Evolutionary conservation across 352 stramenopile species (phyloP), one percentile per base, ranked within the genome.

Genomic region (Phytopythium delawarense): DNA sequence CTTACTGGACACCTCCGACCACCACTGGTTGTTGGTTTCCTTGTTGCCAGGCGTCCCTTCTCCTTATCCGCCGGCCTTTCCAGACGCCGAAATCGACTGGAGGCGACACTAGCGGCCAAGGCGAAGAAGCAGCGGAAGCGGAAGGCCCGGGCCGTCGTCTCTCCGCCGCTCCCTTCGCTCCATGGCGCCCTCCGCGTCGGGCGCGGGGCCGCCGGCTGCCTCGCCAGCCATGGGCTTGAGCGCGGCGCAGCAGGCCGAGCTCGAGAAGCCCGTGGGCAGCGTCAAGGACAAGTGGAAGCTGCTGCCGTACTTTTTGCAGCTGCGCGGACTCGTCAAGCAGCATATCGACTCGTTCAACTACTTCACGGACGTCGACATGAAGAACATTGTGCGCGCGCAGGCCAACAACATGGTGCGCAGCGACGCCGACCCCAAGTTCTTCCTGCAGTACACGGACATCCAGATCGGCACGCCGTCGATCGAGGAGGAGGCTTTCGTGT

Each of bases 261-360:
- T 92, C 20, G 77, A 83, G 63, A 81, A 92, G 57, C 84, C 87
- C 39, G 81, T 96, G 42, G 69, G 63, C 54, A 75, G 78, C 62
- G 87, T 97, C 15, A 68, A 96, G 61, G 88, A 99, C 70, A 99
- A 99, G 72, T 99, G 97, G 97, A 96, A 98, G 69, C 79, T 99
- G 50, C 79, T 99, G 60, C 98, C 98, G 18, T 97, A 99, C 73
- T 99, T 99, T 67, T 79, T 99, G 55, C 87, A 96, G 65, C 75
- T 95, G 39, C 89, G 90, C 37, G 91, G 91, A 0, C 79, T 98
- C 57, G 90, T 98, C 34, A 97, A 97, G 74, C 98, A 99, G 75
- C 98, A 99, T 78, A 99, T 99, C 74, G 96, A 99, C 83, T 99
- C 96, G 57, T 99, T 98, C 79, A 87, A 99, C 89, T 98, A 99